Evolutionary conservation across 345 rosid species (phyloP), one percentile per base, ranked within the genome.

Genomic region (Syzygium jambos): DNA sequence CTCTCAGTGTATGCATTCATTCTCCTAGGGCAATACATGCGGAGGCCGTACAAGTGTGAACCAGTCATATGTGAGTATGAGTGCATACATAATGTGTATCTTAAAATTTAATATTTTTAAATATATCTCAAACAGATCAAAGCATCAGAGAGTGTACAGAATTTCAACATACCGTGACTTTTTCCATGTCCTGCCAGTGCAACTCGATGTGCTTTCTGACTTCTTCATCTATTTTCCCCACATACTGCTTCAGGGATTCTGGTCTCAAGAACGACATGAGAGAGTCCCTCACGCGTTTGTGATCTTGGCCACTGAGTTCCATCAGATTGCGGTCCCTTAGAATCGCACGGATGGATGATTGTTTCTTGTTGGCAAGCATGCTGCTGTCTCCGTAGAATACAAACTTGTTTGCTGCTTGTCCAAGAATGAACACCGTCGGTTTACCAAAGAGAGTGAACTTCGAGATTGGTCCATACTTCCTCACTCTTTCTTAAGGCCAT

Each of bases 191-290:
- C 65, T 57, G 15, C 65, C 65, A 57, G 25, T 93, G 89, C 84
- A 54, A 78, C 87, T 91, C 68, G 51, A 95, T 88, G 82, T 90
- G 94, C 87, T 84, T 23, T 91, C 91, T 91, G n/a, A 95, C 90
- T 86, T 91, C 94, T 84, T 73, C 89, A 41, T 94, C 95, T 63
- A 94, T 94, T 90, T 91, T 92, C 49, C 90, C 94, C 34, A 94
- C 85, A 5, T 92, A 93, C 53, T 89, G 87, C 88, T 89, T 89
- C 91, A 96, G 87, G 4, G 97, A 92, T 73, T 93, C 95, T 16
- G 93, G 94, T 88, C 87, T 94, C 91, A 94, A 34, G 88, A 95
- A 94, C 2, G 88, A 89, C 29, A 91, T 78, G 1, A 94, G 86
- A 7, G 94, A 94, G 13, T 84, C 88, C 51, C 95, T 92, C 3